Percentiles rank a stretch among this genome's conserved stretches.
phyloP scores from a whole-genome alignment of 2,329 filamentous ascomycete species.

The Monilinia fructigena region DNA sequence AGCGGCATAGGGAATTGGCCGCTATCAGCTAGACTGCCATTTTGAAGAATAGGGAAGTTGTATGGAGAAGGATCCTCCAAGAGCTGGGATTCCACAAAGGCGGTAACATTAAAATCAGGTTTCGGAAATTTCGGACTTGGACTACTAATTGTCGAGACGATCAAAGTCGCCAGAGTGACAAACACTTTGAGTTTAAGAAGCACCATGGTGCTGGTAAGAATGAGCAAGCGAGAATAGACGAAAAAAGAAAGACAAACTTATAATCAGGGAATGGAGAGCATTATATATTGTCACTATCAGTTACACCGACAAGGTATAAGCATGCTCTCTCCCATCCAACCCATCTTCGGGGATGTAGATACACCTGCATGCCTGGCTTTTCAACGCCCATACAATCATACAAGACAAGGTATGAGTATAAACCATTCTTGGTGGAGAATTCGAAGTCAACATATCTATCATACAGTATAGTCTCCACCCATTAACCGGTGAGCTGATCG shows the following conservation, averaged over 20 bases:
- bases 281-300: constrained; percentile 6
- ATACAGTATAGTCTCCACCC: not conserved
- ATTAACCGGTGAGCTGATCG: constrained; percentile 1
- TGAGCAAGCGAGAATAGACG: not conserved
- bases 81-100: constrained; percentile 39
- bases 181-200: constrained; percentile 20
- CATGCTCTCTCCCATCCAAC: not conserved
- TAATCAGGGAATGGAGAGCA: not conserved
- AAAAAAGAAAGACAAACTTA: not conserved
- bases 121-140: constrained; percentile 14
- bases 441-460: not conserved
- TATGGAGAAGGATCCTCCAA: constrained; percentile 40
- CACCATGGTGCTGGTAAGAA: constrained; percentile 5
- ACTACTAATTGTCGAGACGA: constrained; percentile 7
- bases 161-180: constrained; percentile 10
- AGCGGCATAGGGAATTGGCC: constrained; percentile 58
- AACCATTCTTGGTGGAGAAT: not conserved
- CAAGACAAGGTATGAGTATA: constrained; percentile 1
- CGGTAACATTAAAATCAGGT: constrained; percentile 12
- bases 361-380: constrained; percentile 2
- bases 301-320: not conserved
- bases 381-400: not conserved
- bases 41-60: constrained; percentile 43
- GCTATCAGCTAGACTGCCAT: constrained; percentile 34
- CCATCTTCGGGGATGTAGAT: constrained; percentile 6